These are phyloP conservation scores for Amylocarpus encephaloides DNA, from an alignment of 2,329 filamentous ascomycete species.

Conservation along the genomic window DNA sequence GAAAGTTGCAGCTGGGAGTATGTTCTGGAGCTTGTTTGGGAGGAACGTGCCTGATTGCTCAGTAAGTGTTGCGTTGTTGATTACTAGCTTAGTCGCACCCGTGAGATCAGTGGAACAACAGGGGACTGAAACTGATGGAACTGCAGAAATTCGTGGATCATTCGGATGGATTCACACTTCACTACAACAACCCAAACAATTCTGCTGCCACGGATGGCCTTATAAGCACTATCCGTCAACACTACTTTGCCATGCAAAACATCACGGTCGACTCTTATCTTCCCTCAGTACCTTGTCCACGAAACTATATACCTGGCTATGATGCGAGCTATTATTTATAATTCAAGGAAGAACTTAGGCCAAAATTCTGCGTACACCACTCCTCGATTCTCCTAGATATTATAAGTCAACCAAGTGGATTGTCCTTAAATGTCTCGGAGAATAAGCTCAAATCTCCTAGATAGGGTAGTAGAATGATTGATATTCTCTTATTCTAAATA, in stretches of 20 bases:
- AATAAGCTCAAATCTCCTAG: too few species aligned
- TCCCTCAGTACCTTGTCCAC: slow-evolving; percentile 36
- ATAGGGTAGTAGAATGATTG: too few species aligned
- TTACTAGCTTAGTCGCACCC: neutral
- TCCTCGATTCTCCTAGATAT: too few species aligned
- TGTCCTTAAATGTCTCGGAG: too few species aligned
- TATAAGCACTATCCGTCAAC: slow-evolving; percentile 39
- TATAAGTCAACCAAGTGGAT: too few species aligned
- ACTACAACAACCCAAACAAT: slow-evolving; percentile 40
- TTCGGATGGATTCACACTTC: slow-evolving; percentile 39
- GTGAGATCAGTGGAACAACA: neutral
- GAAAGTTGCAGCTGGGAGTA: slow-evolving; percentile 34
- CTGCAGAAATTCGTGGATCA: slow-evolving; percentile 38
- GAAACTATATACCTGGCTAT: slow-evolving; percentile 23
- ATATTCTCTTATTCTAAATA: too few species aligned
- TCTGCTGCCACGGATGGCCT: slow-evolving; percentile 33
- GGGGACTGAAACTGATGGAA: neutral
- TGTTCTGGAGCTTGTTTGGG: slow-evolving; percentile 43
- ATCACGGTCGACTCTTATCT: slow-evolving; percentile 32
- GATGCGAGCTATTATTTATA: slow-evolving; percentile 17
- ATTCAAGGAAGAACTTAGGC: too few species aligned
- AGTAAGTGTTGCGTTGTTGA: slow-evolving; percentile 25
- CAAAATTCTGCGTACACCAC: too few species aligned
- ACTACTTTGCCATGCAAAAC: slow-evolving; percentile 37
- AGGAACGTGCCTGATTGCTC: slow-evolving; percentile 39